Evolutionary conservation across 2,329 filamentous ascomycete species (phyloP).

Genomic region (Phoma sp.): DNA sequence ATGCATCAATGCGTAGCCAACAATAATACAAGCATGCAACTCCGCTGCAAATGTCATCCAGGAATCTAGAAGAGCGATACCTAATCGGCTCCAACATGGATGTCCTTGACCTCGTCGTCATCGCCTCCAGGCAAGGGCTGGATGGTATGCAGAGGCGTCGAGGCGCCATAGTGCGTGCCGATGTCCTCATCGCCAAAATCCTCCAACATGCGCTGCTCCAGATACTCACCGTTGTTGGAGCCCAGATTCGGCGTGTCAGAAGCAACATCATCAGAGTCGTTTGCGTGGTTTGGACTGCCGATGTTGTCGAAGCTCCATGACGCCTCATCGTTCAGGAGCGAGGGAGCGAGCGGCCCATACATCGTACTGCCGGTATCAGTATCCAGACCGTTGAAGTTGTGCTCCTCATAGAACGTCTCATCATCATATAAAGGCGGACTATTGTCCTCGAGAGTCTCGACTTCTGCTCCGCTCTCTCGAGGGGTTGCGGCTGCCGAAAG

Average conservation of each 20-base stretch:
- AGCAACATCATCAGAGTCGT: conserved; percentile 29
- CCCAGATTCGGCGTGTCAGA: conserved; percentile 32
- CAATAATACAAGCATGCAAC: not conserved
- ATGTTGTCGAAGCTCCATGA: conserved; percentile 33
- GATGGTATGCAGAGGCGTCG: conserved; percentile 32
- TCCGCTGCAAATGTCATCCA: not conserved
- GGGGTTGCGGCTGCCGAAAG: conserved; percentile 41
- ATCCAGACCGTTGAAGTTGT: conserved; percentile 21
- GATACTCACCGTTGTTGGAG: conserved; percentile 24
- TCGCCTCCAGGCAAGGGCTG: conserved; percentile 18
- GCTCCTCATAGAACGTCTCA: conserved; percentile 36
- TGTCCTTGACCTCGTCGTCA: conserved; percentile 35
- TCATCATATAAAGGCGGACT: conserved; percentile 24
- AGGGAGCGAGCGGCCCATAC: conserved; percentile 17
- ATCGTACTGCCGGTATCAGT: conserved; percentile 5
- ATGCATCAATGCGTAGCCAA: not conserved
- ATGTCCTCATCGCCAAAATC: conserved; percentile 41
- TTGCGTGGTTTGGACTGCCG: not conserved
- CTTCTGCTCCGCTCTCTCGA: conserved; percentile 45
- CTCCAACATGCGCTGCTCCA: conserved; percentile 30
- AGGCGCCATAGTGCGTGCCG: conserved; percentile 18
- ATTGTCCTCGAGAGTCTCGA: conserved; percentile 39
- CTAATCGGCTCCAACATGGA: conserved; percentile 9
- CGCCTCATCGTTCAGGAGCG: conserved; percentile 14
- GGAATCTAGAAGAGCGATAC: not conserved